phyloP scores from a whole-genome alignment of 129 eudicot genomes.

The Scalesia atractyloides region DNA sequence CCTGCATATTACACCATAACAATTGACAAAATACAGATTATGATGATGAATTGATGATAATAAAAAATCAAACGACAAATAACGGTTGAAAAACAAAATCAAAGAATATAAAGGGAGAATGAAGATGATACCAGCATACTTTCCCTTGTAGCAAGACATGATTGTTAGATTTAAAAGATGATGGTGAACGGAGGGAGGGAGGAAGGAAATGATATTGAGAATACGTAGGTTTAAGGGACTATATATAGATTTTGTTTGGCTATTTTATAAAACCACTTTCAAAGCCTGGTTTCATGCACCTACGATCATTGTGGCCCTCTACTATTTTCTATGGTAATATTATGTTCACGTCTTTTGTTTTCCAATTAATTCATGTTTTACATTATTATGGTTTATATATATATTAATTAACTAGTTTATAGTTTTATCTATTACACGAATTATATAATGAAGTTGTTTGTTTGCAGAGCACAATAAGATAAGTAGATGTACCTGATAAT shows the following conservation, averaged over 20 bases:
- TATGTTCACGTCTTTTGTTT: too few relatives aligned
- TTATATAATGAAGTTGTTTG: too few relatives aligned
- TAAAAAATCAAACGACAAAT: background rate
- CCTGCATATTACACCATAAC: background rate
- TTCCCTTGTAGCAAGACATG: conserved; percentile 54
- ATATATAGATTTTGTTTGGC: conserved; percentile 26
- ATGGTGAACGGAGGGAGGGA: background rate
- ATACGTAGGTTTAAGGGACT: conserved; percentile 21
- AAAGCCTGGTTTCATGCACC: conserved; percentile 12
- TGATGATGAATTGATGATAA: background rate
- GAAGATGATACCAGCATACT: conserved; percentile 46
- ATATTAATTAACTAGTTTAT: too few relatives aligned
- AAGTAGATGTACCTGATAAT: too few relatives aligned
- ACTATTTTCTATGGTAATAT: conserved; percentile 8
- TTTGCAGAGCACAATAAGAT: too few relatives aligned
- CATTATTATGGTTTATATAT: too few relatives aligned
- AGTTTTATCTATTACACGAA: too few relatives aligned
- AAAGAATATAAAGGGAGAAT: background rate
- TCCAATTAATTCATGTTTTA: too few relatives aligned
- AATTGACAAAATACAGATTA: background rate
- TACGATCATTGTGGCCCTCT: conserved; percentile 6
- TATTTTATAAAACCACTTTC: conserved; percentile 23
- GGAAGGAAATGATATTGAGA: conserved; percentile 3
- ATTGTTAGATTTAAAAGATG: conserved; percentile 4
- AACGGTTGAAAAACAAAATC: background rate